Conservation (phyloP, 2,329 filamentous ascomycete species). For the Dothideomycetes sp. region DNA sequence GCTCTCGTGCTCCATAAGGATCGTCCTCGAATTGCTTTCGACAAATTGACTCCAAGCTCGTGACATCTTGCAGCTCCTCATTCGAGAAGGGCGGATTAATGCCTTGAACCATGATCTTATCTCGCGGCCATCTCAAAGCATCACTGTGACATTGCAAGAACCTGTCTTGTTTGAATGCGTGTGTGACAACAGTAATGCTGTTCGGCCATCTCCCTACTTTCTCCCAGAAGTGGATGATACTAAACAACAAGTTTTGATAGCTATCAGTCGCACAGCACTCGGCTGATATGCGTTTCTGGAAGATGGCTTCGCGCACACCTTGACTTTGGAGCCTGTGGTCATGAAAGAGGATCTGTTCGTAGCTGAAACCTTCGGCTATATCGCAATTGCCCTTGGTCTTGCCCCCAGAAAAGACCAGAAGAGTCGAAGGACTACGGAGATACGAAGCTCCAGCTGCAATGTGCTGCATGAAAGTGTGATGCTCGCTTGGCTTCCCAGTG, state of each 20-base stretch:
- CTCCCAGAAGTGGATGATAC: constrained; percentile 46
- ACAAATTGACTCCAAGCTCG: constrained; percentile 1
- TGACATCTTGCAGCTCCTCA: constrained; percentile 1
- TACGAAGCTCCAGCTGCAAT: constrained; percentile 52
- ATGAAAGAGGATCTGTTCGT: constrained; percentile 11
- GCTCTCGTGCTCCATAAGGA: constrained; percentile 1
- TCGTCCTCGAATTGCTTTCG: not conserved
- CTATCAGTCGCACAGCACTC: constrained; percentile 74
- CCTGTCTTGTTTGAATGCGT: constrained; percentile 35
- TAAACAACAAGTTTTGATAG: constrained; percentile 75
- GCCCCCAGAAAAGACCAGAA: constrained; percentile 66
- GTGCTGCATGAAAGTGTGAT: constrained; percentile 68
- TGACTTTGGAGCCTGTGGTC: not conserved
- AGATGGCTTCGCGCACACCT: constrained; percentile 13
- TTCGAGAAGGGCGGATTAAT: constrained; percentile 31
- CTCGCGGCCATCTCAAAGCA: constrained; percentile 31
- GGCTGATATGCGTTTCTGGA: constrained; percentile 30
- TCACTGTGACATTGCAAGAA: constrained; percentile 29
- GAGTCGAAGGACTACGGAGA: constrained; percentile 33
- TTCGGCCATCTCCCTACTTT: constrained; percentile 28
- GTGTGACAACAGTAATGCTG: constrained; percentile 32
- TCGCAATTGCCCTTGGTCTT: constrained; percentile 20
- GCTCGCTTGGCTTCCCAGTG: constrained; percentile 49
- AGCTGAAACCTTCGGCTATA: constrained; percentile 22
- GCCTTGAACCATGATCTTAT: constrained; percentile 30